These are phyloP conservation scores for Isabelozyma gotoi DNA, from an alignment of 805 yeast species.

Conservation along the genomic window DNA sequence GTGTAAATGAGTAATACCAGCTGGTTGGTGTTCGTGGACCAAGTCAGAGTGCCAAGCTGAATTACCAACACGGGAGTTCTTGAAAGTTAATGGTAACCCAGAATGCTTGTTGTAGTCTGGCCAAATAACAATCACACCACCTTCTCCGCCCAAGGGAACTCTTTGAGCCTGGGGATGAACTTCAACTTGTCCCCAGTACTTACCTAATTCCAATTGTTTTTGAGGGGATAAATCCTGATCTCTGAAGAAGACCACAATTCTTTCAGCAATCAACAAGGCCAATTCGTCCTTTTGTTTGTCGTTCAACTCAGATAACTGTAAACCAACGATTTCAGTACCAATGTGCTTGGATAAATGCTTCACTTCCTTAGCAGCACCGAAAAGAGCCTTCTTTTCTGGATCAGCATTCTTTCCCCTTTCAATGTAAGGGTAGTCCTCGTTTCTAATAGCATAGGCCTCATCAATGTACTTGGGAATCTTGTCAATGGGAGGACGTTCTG, in stretches of 20 bases:
- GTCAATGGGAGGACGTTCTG: constrained; percentile 31
- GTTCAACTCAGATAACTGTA: constrained; percentile 42
- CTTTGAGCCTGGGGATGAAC: constrained; percentile 34
- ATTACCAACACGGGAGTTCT: constrained; percentile 15
- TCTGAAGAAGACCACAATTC: constrained; percentile 52
- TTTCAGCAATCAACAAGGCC: constrained; percentile 47
- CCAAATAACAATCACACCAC: constrained; percentile 35
- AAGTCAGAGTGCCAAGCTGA: constrained; percentile 52
- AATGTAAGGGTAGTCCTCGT: constrained; percentile 30
- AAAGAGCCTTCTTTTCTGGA: constrained; percentile 35
- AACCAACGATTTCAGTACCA: constrained; percentile 51
- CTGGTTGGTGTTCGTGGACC: constrained; percentile 55
- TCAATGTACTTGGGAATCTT: constrained; percentile 38
- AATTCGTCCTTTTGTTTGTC: constrained; percentile 48
- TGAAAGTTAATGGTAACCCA: constrained; percentile 21
- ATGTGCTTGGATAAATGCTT: constrained; percentile 43
- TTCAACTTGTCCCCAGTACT: constrained; percentile 47
- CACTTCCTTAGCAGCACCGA: constrained; percentile 42
- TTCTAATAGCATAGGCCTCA: constrained; percentile 38
- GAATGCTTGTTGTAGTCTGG: constrained; percentile 19
- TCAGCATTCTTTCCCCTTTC: constrained; percentile 38
- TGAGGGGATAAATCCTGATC: constrained; percentile 46
- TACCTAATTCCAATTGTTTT: constrained; percentile 44
- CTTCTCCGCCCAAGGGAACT: constrained; percentile 25
- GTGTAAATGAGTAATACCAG: constrained; percentile 55